Conservation (phyloP, 192 early-diverging fungal genomes). For the Coemansia sp. region DNA sequence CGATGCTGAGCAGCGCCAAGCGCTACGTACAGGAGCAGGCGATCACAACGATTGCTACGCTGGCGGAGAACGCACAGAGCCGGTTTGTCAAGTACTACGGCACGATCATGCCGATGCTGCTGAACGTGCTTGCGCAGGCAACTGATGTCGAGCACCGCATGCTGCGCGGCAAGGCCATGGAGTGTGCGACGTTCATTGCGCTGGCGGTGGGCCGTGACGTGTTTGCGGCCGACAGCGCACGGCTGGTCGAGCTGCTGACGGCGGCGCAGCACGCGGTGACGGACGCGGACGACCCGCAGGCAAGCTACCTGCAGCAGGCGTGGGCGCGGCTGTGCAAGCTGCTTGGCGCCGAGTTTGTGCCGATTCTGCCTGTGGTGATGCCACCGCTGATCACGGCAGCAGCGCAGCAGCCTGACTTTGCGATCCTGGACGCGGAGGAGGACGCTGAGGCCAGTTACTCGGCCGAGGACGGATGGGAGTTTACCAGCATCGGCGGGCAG, state of each 20-base stretch:
- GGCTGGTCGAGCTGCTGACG: slow-evolving; percentile 79
- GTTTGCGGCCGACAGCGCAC: slow-evolving; percentile 75
- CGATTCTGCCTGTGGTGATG: slow-evolving; percentile 89
- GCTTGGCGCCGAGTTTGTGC: slow-evolving; percentile 90
- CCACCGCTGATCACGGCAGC: slow-evolving; percentile 85
- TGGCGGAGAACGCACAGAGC: slow-evolving; percentile 93
- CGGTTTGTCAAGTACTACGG: slow-evolving; percentile 90
- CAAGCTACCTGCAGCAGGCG: slow-evolving; percentile 86
- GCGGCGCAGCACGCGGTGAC: slow-evolving; percentile 76
- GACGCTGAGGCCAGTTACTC: slow-evolving; percentile 86
- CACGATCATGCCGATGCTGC: slow-evolving; percentile 93
- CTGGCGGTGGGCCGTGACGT: slow-evolving; percentile 90
- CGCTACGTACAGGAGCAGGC: slow-evolving; percentile 99
- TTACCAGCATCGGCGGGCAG: slow-evolving; percentile 87
- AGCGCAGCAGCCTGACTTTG: slow-evolving; percentile 91
- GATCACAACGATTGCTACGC: slow-evolving; percentile 95
- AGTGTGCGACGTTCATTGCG: slow-evolving; percentile 94
- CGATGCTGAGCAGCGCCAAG: slow-evolving; percentile 79
- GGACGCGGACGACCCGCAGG: slow-evolving; percentile 92
- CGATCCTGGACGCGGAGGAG: slow-evolving; percentile 78
- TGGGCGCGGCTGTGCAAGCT: slow-evolving; percentile 98
- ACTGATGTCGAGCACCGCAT: slow-evolving; percentile 83
- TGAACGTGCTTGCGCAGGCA: slow-evolving; percentile 84
- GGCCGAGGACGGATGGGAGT: slow-evolving; percentile 98
- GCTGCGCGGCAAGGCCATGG: slow-evolving; percentile 95